Base-by-base conservation (phyloP, 176 grass and related monocot genomes). In the Chloris gayana region DNA sequence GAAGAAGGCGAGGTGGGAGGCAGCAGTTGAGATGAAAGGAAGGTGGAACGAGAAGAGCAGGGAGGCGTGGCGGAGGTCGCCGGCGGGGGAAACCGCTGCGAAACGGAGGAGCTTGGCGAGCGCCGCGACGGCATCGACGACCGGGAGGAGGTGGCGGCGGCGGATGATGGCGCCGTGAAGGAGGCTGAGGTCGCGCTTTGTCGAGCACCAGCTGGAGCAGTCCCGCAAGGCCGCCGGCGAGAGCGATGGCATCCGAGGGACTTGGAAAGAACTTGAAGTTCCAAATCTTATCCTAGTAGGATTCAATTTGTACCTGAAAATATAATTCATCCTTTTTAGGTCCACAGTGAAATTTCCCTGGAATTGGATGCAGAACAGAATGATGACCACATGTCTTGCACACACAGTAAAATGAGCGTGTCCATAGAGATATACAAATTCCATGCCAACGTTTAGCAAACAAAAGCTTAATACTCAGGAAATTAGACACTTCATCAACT, bases 61-160 rank as follows among this genome's bases (percentile, higher is more conserved):
- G 70, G 70, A 19, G 7, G 90, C 86, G 18, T 89, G 76, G 80
- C 64, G 65, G 70, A 92, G 83, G 70, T 92, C 69, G 15, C 90
- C 86, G 3, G 75, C 32, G 11, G 87, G 90, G 57, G 86, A 92
- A 18, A 92, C 71, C 30, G 86, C 83, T 32, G 87, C 83, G 84
- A 92, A 89, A 49, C 83, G 86, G 65, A 92, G 83, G 66, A 92
- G 87, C 75, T 86, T 92, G 76, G 90, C 86, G 39, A 92, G 86
- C 21, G 64, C 66, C 32, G 72, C 65, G 49, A 72, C 30, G 76
- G 79, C 69, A 67, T 69, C 35, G 65, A 38, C 39, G 26, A 65
- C 1, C 14, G 87, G 84, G 66, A 83, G 65, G 80, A 77, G 81
- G 70, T 80, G 75, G 86, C 69, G 86, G 59, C 84, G 80, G 35